phyloP scores from a whole-genome alignment of 164 flowering plant genomes.

The Cinnamomum micranthum region DNA sequence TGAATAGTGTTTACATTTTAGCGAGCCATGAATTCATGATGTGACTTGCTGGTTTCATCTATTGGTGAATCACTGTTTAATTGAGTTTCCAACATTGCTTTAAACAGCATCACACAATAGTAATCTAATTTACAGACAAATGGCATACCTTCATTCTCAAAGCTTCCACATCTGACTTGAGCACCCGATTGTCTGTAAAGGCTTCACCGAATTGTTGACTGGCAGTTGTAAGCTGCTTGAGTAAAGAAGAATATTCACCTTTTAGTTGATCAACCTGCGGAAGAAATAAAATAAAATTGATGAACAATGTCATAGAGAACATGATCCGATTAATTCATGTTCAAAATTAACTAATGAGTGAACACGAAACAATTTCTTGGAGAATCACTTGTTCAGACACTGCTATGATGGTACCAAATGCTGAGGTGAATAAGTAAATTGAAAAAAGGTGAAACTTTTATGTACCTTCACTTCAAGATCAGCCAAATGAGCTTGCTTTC shows the following conservation, averaged over 20 bases:
- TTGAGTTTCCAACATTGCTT: neutral
- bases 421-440: neutral
- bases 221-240: slow-evolving; percentile 56
- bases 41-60: neutral
- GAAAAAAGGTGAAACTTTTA: neutral
- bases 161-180: slow-evolving; percentile 76
- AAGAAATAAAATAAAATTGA: neutral
- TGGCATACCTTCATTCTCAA: slow-evolving; percentile 63
- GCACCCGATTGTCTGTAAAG: slow-evolving; percentile 52
- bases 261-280: slow-evolving; percentile 58
- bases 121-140: neutral
- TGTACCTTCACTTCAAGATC: slow-evolving; percentile 73
- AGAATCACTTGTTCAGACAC: neutral
- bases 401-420: neutral
- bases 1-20: neutral
- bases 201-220: slow-evolving; percentile 59
- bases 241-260: slow-evolving; percentile 52
- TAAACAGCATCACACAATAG: neutral
- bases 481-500: slow-evolving; percentile 69
- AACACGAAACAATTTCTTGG: neutral
- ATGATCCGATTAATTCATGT: neutral
- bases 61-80: neutral
- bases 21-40: neutral
- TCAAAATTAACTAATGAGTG: neutral
- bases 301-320: neutral